Evolutionary conservation across 345 rosid species (phyloP).

Genomic region (Bruguiera sexangula): DNA sequence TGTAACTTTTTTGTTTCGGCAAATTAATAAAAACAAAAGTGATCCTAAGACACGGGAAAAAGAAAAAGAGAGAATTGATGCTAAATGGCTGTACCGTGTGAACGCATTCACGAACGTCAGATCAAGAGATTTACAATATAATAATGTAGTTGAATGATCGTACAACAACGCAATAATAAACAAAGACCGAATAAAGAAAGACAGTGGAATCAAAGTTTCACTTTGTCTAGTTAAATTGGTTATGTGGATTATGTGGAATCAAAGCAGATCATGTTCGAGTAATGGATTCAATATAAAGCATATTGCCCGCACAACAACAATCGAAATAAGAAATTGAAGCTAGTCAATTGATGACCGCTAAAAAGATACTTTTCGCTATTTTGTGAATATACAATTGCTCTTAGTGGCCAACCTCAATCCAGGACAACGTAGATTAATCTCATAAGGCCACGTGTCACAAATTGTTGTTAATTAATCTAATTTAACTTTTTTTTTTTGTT

Average conservation of each 20-base stretch:
- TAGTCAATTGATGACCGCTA: not conserved
- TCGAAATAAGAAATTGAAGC: constrained; percentile 8
- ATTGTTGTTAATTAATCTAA: constrained; percentile 3
- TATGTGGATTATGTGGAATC: not conserved
- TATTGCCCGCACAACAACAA: constrained; percentile 35
- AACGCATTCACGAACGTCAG: too few species aligned
- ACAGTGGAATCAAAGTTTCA: not conserved
- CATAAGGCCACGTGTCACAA: constrained; percentile 40
- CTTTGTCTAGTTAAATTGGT: not conserved
- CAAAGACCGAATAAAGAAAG: not conserved
- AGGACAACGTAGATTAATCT: constrained; percentile 27
- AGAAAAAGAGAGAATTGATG: too few species aligned
- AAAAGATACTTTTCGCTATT: not conserved
- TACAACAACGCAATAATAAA: too few species aligned
- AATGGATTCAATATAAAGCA: constrained; percentile 18
- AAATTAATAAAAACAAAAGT: too few species aligned
- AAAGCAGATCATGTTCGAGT: constrained; percentile 25
- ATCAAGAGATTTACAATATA: too few species aligned
- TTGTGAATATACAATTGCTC: not conserved
- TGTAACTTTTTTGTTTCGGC: too few species aligned
- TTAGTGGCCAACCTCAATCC: constrained; percentile 43
- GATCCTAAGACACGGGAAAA: too few species aligned
- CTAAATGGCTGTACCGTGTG: too few species aligned
- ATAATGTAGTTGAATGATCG: too few species aligned
- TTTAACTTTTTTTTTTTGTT: not conserved